phyloP scores from a whole-genome alignment of 352 stramenopile species.

The Globisporangium heterothallicum region DNA sequence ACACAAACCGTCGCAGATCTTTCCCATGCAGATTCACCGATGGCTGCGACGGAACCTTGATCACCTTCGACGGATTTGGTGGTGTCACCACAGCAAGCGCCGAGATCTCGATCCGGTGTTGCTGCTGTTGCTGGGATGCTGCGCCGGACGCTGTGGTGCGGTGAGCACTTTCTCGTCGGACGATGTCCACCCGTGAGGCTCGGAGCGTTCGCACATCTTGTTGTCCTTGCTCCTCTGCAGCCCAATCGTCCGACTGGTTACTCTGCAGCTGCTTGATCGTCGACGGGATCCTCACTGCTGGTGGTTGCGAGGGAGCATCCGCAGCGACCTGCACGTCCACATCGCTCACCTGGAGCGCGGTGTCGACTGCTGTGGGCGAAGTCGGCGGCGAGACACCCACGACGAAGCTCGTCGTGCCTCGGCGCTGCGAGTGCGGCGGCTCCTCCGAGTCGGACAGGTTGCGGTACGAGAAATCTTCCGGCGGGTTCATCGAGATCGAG shows the following conservation, averaged over 20 bases:
- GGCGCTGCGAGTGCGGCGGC: neutral
- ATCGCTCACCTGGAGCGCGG: neutral
- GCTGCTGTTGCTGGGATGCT: neutral
- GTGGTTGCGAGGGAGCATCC: neutral
- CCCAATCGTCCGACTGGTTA: constrained; percentile 12
- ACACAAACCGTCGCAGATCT: constrained; percentile 58
- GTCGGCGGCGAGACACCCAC: constrained; percentile 5
- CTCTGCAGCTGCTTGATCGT: constrained; percentile 4
- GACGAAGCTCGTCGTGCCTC: constrained; percentile 10
- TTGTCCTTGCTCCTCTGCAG: constrained; percentile 1
- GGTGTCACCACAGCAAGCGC: no score
- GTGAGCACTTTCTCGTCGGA: constrained; percentile 2
- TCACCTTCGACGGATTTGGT: neutral
- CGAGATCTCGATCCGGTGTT: constrained; percentile 6
- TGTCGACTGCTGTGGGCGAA: neutral
- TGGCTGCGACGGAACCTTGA: constrained; percentile 4
- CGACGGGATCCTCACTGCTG: neutral
- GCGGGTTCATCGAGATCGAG: neutral
- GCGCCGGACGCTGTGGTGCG: neutral
- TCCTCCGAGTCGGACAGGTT: constrained; percentile 5
- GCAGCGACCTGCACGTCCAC: constrained; percentile 1
- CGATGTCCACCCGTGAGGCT: neutral
- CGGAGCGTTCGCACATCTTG: constrained; percentile 6
- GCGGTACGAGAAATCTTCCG: constrained; percentile 10
- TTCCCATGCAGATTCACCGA: constrained; percentile 51